These are phyloP conservation scores for Haplosporangium gracile DNA, from an alignment of 192 early-diverging fungal species.

Conservation along the genomic window DNA sequence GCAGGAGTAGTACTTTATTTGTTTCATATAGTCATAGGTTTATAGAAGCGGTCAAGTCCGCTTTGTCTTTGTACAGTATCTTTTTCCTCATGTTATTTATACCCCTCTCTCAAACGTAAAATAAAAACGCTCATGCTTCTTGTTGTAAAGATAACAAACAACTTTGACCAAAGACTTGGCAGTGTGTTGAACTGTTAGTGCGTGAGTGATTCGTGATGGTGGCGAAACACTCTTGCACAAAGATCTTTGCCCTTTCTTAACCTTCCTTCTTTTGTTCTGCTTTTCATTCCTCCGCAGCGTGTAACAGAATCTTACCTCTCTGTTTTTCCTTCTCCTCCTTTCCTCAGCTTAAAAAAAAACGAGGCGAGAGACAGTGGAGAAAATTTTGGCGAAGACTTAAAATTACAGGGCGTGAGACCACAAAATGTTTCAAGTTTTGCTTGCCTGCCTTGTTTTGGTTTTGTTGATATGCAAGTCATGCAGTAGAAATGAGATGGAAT, in stretches of 20 bases:
- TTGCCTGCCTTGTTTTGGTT: not conserved
- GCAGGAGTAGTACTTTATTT: not conserved
- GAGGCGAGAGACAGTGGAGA: too few relatives aligned
- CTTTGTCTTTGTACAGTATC: not conserved
- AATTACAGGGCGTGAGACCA: not conserved
- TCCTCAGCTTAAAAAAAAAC: not conserved
- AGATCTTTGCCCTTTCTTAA: too few relatives aligned
- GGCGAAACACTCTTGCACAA: too few relatives aligned
- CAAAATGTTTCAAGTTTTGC: not conserved
- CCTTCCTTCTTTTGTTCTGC: too few relatives aligned
- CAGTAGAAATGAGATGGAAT: not conserved
- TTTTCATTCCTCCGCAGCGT: too few relatives aligned
- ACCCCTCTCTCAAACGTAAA: not conserved
- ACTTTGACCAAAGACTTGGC: too few relatives aligned
- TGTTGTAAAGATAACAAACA: too few relatives aligned
- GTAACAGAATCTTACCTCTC: not conserved
- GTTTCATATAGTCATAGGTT: too few relatives aligned
- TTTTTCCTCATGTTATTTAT: not conserved
- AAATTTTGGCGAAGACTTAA: not conserved
- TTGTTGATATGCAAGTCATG: not conserved
- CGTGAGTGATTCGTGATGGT: too few relatives aligned
- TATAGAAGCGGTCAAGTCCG: too few relatives aligned
- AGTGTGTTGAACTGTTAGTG: too few relatives aligned
- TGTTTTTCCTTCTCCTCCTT: not conserved
- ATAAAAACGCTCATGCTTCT: too few relatives aligned